Evolutionary conservation across 2,329 filamentous ascomycete species (phyloP), one percentile per base, ranked within the genome.

Genomic region (Aspergillus piperis): DNA sequence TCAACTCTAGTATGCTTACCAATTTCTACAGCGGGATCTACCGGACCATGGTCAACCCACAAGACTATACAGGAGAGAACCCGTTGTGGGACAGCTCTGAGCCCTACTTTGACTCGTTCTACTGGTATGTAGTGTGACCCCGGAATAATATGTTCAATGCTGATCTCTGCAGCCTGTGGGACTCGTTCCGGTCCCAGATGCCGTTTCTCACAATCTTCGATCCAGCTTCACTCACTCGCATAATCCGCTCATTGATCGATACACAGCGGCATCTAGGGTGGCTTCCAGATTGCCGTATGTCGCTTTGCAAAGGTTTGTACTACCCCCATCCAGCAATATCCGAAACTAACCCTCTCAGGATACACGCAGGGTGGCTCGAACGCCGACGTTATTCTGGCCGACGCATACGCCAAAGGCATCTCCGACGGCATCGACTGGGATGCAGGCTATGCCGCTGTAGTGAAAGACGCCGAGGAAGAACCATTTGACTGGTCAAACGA

Each of bases 261-360:
- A 90, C 84, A 0, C 91, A 91, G 67, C 80, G 80, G n/a, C 82
- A 89, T 69, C 79, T 88, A 58, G 89, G 89, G 2, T 90, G 86
- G 82, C 78, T 91, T 5, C 89, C 89, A 0, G 89, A 91, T 70
- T 91, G 88, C 61, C 84, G 88, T 39, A 91, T 91, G 89, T 87
- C 82, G 44, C 80, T 91, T 1, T 89, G 85, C 70, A 89, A 88
- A 71, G 74, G 71, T 72, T 60, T 3, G 52, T 23, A 53, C 13
- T 2, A 8, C n/a, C 1, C 15, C 10, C 30, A 4, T 2, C 21
- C 3, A 10, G 13, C 7, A 8, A 25, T 10, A 11, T 27, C n/a
- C 13, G 7, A 41, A 15, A 44, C 48, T 59, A 8, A 51, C n/a
- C 3, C 32, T 6, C 8, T 15, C 38, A 73, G 89, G 89, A 1